These are phyloP conservation scores for Cephalotrichum gorgonifer DNA, from an alignment of 2,329 filamentous ascomycete species.

Conservation along the genomic window DNA sequence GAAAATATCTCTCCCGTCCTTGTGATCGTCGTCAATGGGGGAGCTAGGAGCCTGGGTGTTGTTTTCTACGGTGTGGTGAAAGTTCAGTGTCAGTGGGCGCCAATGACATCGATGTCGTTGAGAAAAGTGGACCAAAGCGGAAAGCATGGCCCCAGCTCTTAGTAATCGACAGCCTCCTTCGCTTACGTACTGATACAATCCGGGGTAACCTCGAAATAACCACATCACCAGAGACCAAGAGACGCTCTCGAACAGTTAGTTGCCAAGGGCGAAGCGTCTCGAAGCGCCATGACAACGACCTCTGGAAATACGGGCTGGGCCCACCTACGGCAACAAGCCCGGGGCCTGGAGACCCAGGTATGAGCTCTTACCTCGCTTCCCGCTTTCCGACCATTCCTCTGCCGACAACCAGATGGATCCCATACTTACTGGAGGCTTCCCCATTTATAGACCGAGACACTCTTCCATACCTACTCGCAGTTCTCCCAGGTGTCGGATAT, in stretches of 20 bases:
- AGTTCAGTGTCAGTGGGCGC: not conserved
- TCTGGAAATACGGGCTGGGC: constrained; percentile 67
- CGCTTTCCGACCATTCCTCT: too few species aligned
- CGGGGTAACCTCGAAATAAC: not conserved
- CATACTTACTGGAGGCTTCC: too few species aligned
- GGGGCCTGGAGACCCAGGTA: constrained; percentile 85
- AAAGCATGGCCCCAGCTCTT: not conserved
- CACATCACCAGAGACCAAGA: not conserved
- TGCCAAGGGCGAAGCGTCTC: constrained; percentile 4
- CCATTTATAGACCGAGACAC: constrained; percentile 71
- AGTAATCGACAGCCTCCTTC: not conserved
- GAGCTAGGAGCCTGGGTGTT: too few species aligned
- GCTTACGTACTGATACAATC: not conserved
- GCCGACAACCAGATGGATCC: too few species aligned
- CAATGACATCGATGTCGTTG: not conserved
- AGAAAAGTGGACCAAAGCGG: not conserved
- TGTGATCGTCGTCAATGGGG: too few species aligned
- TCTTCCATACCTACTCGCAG: constrained; percentile 82
- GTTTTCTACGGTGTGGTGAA: not conserved
- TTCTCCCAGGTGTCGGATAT: constrained; percentile 74
- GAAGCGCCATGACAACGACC: constrained; percentile 36
- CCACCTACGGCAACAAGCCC: constrained; percentile 85
- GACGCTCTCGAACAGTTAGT: constrained; percentile 1
- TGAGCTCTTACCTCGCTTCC: constrained; percentile 7
- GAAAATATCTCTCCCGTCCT: not conserved